Base-by-base conservation (phyloP, 139 green algal genomes). In the Closterium sp. region DNA sequence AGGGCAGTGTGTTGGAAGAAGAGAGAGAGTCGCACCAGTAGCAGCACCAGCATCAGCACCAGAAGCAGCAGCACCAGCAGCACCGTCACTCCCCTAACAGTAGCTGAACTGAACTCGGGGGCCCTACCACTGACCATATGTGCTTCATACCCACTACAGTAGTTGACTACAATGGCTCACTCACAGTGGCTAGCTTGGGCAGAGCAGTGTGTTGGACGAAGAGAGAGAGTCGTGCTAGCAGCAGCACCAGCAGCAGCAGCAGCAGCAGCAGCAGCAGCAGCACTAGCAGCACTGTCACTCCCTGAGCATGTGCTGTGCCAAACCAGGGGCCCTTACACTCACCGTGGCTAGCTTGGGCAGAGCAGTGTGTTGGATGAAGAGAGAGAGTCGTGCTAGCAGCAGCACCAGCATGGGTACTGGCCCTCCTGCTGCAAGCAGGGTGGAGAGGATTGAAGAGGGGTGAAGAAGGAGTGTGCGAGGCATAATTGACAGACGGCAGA, bases 271-370 rank as follows among this genome's bases (percentile, higher is more conserved):
- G n/a, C n/a, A n/a, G n/a, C n/a, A n/a, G n/a, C n/a, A n/a, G n/a
- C n/a, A n/a, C n/a, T n/a, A n/a, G n/a, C n/a, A 9, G 38, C 38
- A 50, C 38, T 50, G 38, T 50, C 38, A 50, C 38, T 50, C 38
- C 38, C 11, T 9, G 7, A 50, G 13, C 38, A 17, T 7, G 38
- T 50, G 38, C 38, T 7, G 38, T 50, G 38, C 38, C 38, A 50
- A 50, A 50, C 38, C 13, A 50, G 38, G 13, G 38, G 38, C 38
- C 13, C 7, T 9, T 50, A 84, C 42, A 91, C 89, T 85, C 13
- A 94, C 92, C 84, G 94, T 90, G 13, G 90, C 31, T n/a, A 94
- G 21, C 19, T 62, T n/a, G 31, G 92, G 92, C 28, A 94, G 10
- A 38, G 30, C 92, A 29, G 42, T 88, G 29, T 91, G 50, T 31